Base-by-base conservation (phyloP, 2,329 filamentous ascomycete species). In the Dendryphion nanum region DNA sequence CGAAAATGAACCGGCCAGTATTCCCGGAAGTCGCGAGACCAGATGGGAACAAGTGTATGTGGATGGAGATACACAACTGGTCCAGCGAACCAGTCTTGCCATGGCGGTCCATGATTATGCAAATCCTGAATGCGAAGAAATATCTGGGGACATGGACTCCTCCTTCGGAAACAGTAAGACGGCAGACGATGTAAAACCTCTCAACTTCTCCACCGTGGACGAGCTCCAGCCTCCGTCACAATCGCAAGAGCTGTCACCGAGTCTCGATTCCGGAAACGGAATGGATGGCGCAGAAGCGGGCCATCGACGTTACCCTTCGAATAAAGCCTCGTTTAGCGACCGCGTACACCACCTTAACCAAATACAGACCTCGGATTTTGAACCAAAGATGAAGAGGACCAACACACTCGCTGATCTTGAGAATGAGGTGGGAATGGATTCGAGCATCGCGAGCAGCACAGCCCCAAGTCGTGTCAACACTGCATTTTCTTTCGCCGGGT, bases 11-110 rank as follows among this genome's bases (percentile, higher is more conserved):
- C 50, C 57, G 6, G 52, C 57, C 5, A 61, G 59, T 24, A 48
- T 61, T 2, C 61, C 64, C 5, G 56, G 53, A 5, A 63, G 59
- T 33, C 47, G 58, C 24, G 62, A 66, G 29, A 55, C 59, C 4
- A 46, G 59, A 41, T 67, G 64, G 63, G 63, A 69, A 38, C 59
- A 63, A 33, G 47, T 69, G 4, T 66, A 68, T 24, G 53, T 66
- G 2, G 64, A 68, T 30, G 63, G 63, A 3, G 58, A 66, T 31
- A 63, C 61, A 0, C 61, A 64, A 37, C 51, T 66, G 4, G 61
- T 67, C 4, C 59, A 64, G 24, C 41, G 60, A 31, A 56, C 53
- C 5, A 53, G 55, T 14, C 49, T 50, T 5, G 59, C 57, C 13
- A 50, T 62, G 15, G 53, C 58, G 18, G 51, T 55, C 17, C 60